Conservation (phyloP, 1,284 basidiomycete genomes). For the Austroboletus niveus region DNA sequence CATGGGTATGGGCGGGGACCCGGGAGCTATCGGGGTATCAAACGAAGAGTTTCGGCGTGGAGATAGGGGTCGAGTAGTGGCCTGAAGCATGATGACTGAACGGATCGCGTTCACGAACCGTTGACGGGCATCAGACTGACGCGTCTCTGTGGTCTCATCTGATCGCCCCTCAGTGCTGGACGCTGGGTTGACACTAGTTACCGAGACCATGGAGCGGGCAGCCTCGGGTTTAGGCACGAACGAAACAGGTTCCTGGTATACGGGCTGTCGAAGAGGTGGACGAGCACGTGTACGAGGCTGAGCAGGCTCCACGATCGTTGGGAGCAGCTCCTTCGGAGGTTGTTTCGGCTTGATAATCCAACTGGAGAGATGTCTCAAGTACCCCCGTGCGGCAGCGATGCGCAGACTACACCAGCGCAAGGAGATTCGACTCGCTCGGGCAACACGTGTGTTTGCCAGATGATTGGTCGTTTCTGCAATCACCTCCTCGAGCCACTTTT, state of each 20-base stretch:
- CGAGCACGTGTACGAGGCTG: conserved; percentile 21
- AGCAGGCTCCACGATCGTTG: conserved; percentile 22
- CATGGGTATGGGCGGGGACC: conserved; percentile 27
- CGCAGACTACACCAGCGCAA: conserved; percentile 27
- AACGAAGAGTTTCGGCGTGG: conserved; percentile 33
- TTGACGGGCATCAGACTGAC: conserved; percentile 31
- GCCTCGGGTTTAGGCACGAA: conserved; percentile 16
- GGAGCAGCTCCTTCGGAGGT: conserved; percentile 23
- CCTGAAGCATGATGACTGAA: conserved; percentile 47
- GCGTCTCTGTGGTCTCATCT: conserved; percentile 27
- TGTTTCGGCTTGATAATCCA: conserved; percentile 31
- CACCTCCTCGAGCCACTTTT: conserved; percentile 74
- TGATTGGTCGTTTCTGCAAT: conserved; percentile 48
- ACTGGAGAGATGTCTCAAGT: conserved; percentile 21
- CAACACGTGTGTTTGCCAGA: conserved; percentile 42
- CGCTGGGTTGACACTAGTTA: conserved; percentile 27
- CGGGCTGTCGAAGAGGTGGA: conserved; percentile 9
- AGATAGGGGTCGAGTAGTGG: conserved; percentile 31
- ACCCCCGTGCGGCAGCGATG: conserved; percentile 22
- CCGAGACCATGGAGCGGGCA: conserved; percentile 23
- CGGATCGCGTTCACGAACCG: conserved; percentile 45
- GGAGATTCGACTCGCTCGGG: conserved; percentile 26
- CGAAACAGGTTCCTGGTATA: conserved; percentile 24
- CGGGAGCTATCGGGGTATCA: conserved; percentile 26
- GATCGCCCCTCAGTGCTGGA: conserved; percentile 30